A percentile compares a stretch with the other conserved stretches of the same genome.
Conservation (phyloP, 2,329 filamentous ascomycete genomes). For the Fusarium pseudonygamai region DNA sequence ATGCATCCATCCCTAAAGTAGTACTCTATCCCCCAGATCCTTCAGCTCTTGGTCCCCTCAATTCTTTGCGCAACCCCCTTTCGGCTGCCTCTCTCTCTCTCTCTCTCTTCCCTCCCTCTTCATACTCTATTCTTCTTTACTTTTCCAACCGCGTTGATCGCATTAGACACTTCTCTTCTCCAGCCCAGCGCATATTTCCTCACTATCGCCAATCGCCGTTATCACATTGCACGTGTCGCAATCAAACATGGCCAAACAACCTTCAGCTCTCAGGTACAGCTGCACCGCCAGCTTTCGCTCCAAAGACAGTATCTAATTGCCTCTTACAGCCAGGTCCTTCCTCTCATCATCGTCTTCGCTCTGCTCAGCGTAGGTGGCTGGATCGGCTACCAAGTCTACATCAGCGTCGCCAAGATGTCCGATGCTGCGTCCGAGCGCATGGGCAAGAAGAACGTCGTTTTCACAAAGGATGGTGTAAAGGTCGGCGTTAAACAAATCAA, state of each 20-base stretch:
- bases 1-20: not conserved
- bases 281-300: not conserved
- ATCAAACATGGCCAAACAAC: constrained; percentile 35
- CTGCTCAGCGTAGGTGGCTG: constrained; percentile 69
- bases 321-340: constrained; percentile 66
- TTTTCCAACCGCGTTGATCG: constrained; percentile 23
- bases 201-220: not conserved
- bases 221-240: constrained; percentile 2
- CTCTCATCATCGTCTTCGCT: constrained; percentile 73
- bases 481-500: constrained; percentile 76
- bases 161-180: not conserved
- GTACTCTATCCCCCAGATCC: constrained; percentile 10
- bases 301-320: not conserved
- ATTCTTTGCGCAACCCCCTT: constrained; percentile 27
- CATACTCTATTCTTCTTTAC: not conserved
- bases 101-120: not conserved
- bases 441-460: constrained; percentile 78
- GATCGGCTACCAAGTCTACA: constrained; percentile 77
- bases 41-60: constrained; percentile 27
- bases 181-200: not conserved
- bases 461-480: constrained; percentile 78
- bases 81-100: constrained; percentile 18
- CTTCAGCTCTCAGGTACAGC: constrained; percentile 38
- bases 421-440: constrained; percentile 73
- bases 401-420: constrained; percentile 72